Base-by-base conservation (phyloP, 2,329 filamentous ascomycete genomes). In the Colletotrichum aenigma region DNA sequence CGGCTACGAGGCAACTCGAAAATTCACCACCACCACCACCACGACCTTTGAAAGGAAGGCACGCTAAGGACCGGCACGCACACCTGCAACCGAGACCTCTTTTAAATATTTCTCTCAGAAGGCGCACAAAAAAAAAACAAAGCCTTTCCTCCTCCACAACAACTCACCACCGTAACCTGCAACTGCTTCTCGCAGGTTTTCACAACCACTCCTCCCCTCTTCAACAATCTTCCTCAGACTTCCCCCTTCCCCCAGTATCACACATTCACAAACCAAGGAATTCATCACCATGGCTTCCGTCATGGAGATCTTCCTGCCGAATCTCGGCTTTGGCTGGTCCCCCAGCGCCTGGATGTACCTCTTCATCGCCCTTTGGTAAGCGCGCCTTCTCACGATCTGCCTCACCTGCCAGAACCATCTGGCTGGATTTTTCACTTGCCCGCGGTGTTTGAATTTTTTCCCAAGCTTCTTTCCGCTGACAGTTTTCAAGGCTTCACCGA, bases 401-500 rank as follows among this genome's bases (percentile, higher is more conserved):
- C 30, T 28, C 13, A 61, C 18, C 66, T 21, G 34, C 18, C 60
- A 24, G n/a, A 36, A 18, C 26, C 66, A 21, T 34, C 61, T 24
- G 7, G 10, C 24, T 64, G 34, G 34, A 8, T 24, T 36, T 28
- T n/a, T 34, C 24, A 48, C 15, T 26, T 18, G 21, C 34, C 34
- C 34, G 34, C 30, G 30, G 13, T n/a, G 10, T 43, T 30, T 48
- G 24, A 10, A 13, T 66, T 28, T 28, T 6, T 16, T 10, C 38
- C 15, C 18, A 24, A 24, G 24, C 28, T 67, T n/a, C 48, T 34
- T 30, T 13, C 16, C 13, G 16, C 36, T 24, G 21, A 13, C 58
- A 43, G 16, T 30, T 76, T 80, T 21, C 30, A 73, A 98, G 96
- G 92, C 82, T 96, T 76, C 95, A 97, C 88, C 94, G 96, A 79